Base-by-base conservation (phyloP, 1,284 basidiomycete genomes). In the Sanguinoderma infundibulare region DNA sequence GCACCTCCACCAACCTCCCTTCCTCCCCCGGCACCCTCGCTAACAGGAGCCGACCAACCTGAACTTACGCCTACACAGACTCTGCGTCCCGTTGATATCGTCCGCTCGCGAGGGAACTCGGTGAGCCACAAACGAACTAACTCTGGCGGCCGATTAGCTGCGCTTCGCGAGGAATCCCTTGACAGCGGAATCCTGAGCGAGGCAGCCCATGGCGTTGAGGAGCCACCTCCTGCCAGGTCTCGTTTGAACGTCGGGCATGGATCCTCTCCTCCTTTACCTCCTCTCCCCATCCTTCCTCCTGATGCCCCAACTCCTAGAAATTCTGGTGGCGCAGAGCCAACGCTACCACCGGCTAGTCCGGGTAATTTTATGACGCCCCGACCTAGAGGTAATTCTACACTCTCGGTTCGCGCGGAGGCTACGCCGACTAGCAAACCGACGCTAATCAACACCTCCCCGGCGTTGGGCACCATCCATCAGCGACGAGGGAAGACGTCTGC, bases 401-500 rank as follows among this genome's bases (percentile, higher is more conserved):
- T 81, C 52, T 79, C 81, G 22, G 75, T 76, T 20, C 80, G 79
- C 5, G 78, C 82, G 50, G 84, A 85, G 63, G 69, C 67, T 34
- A 55, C 66, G n/a, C 61, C 72, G 20, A 66, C 65, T 53, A 67
- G 49, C 51, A 67, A 64, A 47, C 62, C 65, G 59, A 74, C 78
- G 15, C 74, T 87, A 60, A 87, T 90, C 67, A 89, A 86, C 69
- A 69, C 82, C 10, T 82, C 87, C 0, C 84, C 87, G 22, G 78
- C 72, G 26, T 82, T 86, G 73, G 86, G 91, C 32, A 87, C 88
- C 24, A 89, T 94, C 64, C 84, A 79, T 40, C 87, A 89, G 69
- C 83, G 92, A 61, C 79, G 91, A 61, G 80, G 76, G 44, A 91
- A 90, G 72, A 74, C 81, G 30, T 86, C 87, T 38, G 82, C 84